Conservation (phyloP, 345 rosid species). For the Euphorbia peplus region DNA sequence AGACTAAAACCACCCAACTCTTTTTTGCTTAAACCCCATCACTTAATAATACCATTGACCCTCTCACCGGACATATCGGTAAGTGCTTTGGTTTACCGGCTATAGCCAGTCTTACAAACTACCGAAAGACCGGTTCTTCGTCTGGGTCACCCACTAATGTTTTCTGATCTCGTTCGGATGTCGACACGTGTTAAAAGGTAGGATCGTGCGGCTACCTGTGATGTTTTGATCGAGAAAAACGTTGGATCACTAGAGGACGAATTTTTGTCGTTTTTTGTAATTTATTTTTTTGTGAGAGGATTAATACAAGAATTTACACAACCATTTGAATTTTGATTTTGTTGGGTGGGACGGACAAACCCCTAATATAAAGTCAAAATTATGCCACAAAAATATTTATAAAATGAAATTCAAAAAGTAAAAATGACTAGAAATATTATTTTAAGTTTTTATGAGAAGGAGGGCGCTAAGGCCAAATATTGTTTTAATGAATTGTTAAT, state of each 20-base stretch:
- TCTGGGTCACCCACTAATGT: constrained; percentile 11
- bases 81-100: neutral
- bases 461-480: too few species aligned
- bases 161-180: neutral
- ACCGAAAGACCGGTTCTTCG: constrained; percentile 21
- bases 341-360: too few species aligned
- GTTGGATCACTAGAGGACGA: constrained; percentile 7
- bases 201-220: constrained; percentile 1
- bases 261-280: neutral
- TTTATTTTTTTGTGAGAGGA: neutral
- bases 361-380: too few species aligned
- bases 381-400: too few species aligned
- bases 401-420: too few species aligned
- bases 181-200: neutral
- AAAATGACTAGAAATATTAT: too few species aligned
- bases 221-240: constrained; percentile 15
- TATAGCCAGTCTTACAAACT: constrained; percentile 10
- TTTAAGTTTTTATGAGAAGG: too few species aligned
- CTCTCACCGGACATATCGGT: constrained; percentile 20
- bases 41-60: constrained; percentile 28
- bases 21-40: constrained; percentile 24
- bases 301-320: neutral
- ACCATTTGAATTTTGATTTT: neutral
- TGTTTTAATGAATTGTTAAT: too few species aligned
- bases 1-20: constrained; percentile 20